Base-by-base conservation (phyloP, 495 filamentous ascomycete species). In the Tuber indicum region DNA sequence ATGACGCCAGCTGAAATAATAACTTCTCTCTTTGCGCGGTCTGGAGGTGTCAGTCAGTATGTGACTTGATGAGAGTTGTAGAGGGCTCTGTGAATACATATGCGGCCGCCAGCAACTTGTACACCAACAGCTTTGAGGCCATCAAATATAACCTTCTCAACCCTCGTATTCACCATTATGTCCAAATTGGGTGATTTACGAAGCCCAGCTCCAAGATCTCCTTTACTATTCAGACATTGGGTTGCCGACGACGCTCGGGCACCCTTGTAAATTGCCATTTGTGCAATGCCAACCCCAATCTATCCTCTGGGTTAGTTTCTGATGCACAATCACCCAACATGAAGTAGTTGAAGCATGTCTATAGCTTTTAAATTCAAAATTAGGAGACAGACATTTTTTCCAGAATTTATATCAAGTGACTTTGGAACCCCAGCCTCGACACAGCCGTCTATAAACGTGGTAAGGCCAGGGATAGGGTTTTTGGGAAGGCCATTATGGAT, bases 1-100 rank as follows among this genome's bases (percentile, higher is more conserved):
- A 89, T 84, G 7, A 82, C 84, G 12, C 88, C 87, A 26, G 85
- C 86, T 2, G 85, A 85, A 9, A 88, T 39, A 7, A 89, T 87
- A 23, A 88, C 83, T 71, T 88, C 88, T 36, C 86, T 86, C 26
- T 74, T 85, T 16, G 83, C 86, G 7, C 73, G 66, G n/a, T 79
- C 76, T 78, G 7, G 12, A 6, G 47, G 45, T 21, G 3, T 12
- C n/a, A 46, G 58, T 80, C 26, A 80, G 58, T 32, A 49, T 8
- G 39, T 43, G n/a, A 23, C 10, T n/a, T 39, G 6, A 41, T 12
- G 14, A 32, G 39, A 41, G 19, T 7, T 17, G 36, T 12, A 21
- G 43, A 42, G 44, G 42, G 3, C 10, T 17, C n/a, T 74, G 52
- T 36, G 21, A 71, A 74, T 46, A 81, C 81, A 75, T 72, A 75